Evolutionary conservation across 768 basidiomycete species (phyloP), one percentile per base, ranked within the genome.

Genomic region (Lactifluus volemus): DNA sequence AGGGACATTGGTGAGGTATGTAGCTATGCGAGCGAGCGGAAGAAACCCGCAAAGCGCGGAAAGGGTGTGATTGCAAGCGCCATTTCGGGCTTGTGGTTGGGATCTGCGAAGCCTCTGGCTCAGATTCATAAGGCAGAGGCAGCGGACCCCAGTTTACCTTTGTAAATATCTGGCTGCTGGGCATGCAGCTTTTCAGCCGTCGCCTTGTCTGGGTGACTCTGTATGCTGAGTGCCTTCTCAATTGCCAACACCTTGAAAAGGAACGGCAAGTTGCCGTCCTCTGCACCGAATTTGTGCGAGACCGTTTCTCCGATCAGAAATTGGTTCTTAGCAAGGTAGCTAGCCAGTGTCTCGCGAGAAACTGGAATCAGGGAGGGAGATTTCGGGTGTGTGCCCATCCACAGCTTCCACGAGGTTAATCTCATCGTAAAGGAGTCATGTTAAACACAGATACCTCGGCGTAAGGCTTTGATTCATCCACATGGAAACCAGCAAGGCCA

Each of bases 21-120:
- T 71, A 17, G 85, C 84, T 70, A 99, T 90, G 51, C 80, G 74
- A 1, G 77, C 68, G 1, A 93, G 81, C 5, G 96, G 96, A 17
- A 88, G 82, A 76, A 98, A 99, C 47, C 96, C 96, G 70, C 95
- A 96, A 68, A 98, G 77, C 1, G 90, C 97, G 42, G 77, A 78
- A 98, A 98, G 14, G 86, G 83, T 0, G 95, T 95, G 61, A 99
- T 74, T 0, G 97, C 97, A 41, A 99, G 80, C n/a, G 95, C 93
- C 92, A 99, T 96, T 72, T 99, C 97, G 2, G 97, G 97, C 73
- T 99, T 99, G 68, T 99, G 97, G 70, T 98, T 98, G 5, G 85
- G 82, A 72, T 99, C 97, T 91, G 63, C 42, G 41, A 10, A 44
- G 44, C 38, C n/a, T 39, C 15, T 54, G 63, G 25, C 65, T 59